Base-by-base conservation (phyloP, 352 stramenopile genomes). In the Phytophthora nicotianae region DNA sequence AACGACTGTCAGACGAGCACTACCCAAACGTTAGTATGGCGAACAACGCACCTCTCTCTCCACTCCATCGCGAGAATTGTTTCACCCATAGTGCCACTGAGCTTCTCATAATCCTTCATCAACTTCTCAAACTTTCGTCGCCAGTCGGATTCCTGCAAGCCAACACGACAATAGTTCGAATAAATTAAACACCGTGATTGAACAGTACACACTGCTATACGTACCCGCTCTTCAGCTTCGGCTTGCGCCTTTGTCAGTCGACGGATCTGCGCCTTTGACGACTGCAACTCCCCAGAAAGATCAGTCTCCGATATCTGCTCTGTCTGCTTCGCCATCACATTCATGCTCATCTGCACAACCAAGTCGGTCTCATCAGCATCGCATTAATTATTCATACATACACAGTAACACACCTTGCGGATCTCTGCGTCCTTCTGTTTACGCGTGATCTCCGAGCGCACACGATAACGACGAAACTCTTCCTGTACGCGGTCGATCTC, bases 361-460 rank as follows among this genome's bases (percentile, higher is more conserved):
- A 42, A 8, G 5, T 21, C 27, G 33, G 3, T 21, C n/a, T 26
- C 49, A 5, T 62, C 50, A 51, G 11, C 41, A 40, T 20, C 21
- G 17, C 35, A 42, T 17, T 17, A 53, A 40, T 32, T 51, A 5
- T 16, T 11, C 16, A 57, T 20, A 4, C 2, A 3, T 3, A 5
- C 13, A 26, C 32, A 19, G 26, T 11, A 32, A 23, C 51, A 37
- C 29, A 94, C 87, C 77, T 96, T 96, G 53, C 79, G 75, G 40
- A 94, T 88, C 60, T 96, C 85, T 0, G 87, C 85, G 26, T 96
- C 87, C 66, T 96, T 94, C 58, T 96, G 87, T 59, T 96, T 96
- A n/a, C 87, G 63, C 17, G 86, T 90, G 62, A 96, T 96, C 61
- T 96, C 87, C 46, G 87, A 85, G 26, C 87, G 82, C 49, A 96